Base-by-base conservation (phyloP, 345 rosid genomes). In the Diplotaxis tenuifolia region DNA sequence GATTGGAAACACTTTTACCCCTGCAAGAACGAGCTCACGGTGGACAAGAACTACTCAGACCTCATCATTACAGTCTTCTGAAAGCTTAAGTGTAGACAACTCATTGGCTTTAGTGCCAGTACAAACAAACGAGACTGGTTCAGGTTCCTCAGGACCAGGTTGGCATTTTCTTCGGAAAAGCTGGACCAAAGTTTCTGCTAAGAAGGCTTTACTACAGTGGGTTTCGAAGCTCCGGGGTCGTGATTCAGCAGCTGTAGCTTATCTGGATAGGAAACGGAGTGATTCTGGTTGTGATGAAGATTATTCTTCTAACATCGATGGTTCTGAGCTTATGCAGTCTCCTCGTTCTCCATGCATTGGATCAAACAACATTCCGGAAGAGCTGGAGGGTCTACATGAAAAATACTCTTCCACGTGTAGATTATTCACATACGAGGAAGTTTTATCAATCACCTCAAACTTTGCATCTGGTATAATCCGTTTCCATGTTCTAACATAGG, bases 341-440 rank as follows among this genome's bases (percentile, higher is more conserved):
- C 78, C 81, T 21, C 80, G 81, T 45, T 83, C 87, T 23, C 84
- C 87, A 47, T 81, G 6, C 49, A 65, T 47, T 71, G 76, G 74
- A 47, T 79, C 74, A 29, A 57, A 70, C 50, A 74, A 67, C 70
- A 47, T 87, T 19, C 90, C 89, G 0, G 61, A 84, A 71, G 93
- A 92, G 84, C 76, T 92, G 81, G 82, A 76, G 77, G 84, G 83
- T 74, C 79, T 96, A 62, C 83, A 78, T 56, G 96, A 86, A 59
- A 86, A 71, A 71, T 88, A 82, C 81, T 90, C 93, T 19, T 86
- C 98, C 56, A 83, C 87, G 6, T 92, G 98, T 75, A 84, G 96
- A 83, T 79, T 90, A 73, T 92, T 92, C 78, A 86, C 82, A 64
- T 89, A 89, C 65, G 86, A 86, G 52, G 98, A 96, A 75, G 91